These are phyloP conservation scores for Collybia mongolica DNA, from an alignment of 768 basidiomycete genomes.

Conservation along the genomic window DNA sequence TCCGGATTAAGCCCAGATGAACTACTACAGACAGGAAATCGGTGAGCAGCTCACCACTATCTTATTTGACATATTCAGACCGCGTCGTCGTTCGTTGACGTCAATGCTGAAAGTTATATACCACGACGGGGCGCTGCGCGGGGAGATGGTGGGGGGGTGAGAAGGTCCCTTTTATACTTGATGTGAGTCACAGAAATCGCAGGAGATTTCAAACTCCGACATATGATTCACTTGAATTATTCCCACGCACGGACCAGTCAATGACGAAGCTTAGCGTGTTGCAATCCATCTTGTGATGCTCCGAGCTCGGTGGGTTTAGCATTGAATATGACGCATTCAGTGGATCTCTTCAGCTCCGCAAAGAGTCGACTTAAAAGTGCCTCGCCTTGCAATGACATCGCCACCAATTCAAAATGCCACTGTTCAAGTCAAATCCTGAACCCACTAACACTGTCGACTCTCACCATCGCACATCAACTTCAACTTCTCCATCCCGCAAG, in stretches of 20 bases:
- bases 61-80: conserved; percentile 85
- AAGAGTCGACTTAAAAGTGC: background rate
- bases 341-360: background rate
- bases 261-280: background rate
- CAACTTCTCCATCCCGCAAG: conserved; percentile 14
- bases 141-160: conserved; percentile 38
- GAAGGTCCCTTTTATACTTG: conserved; percentile 50
- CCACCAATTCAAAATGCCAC: conserved; percentile 14
- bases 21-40: conserved; percentile 56
- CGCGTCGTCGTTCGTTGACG: conserved; percentile 18
- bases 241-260: conserved; percentile 45
- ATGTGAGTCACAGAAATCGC: conserved; percentile 39
- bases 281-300: no score
- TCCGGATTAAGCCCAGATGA: conserved; percentile 51
- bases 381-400: background rate
- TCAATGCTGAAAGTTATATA: conserved; percentile 32
- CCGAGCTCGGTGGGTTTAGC: background rate
- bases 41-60: conserved; percentile 93
- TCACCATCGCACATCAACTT: conserved; percentile 3
- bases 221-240: conserved; percentile 16
- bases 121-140: conserved; percentile 35
- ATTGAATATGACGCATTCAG: background rate
- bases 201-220: conserved; percentile 46
- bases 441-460: no score
- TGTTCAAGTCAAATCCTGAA: conserved; percentile 16